These are phyloP conservation scores for Saccharomycopsis phalli DNA, from an alignment of 1,139 yeast genomes.

Conservation along the genomic window DNA sequence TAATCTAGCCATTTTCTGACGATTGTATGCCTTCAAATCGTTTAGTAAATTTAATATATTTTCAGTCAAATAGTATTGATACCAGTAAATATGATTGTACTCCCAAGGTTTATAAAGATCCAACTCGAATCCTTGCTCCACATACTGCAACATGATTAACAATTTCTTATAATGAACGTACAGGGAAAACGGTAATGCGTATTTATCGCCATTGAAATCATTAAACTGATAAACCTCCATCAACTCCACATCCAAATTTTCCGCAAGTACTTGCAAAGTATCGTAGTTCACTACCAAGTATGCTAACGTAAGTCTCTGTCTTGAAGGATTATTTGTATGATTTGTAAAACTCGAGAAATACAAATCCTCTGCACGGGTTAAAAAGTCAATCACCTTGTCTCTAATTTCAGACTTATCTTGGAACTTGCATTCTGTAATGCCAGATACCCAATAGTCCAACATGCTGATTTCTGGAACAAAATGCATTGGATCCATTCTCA, in stretches of 20 bases:
- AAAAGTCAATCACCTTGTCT: slow-evolving; percentile 22
- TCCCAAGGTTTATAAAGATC: slow-evolving; percentile 73
- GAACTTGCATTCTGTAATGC: slow-evolving; percentile 1
- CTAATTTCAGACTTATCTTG: slow-evolving; percentile 13
- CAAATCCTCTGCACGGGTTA: slow-evolving; percentile 37
- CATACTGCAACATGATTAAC: slow-evolving; percentile 61
- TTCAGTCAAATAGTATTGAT: slow-evolving; percentile 44
- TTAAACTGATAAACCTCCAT: slow-evolving; percentile 13
- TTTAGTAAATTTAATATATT: slow-evolving; percentile 40
- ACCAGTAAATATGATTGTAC: slow-evolving; percentile 59
- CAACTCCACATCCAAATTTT: slow-evolving; percentile 34
- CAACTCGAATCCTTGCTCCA: slow-evolving; percentile 66
- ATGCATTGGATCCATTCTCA: no score
- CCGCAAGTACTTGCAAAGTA: slow-evolving; percentile 63
- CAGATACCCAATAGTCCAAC: slow-evolving; percentile 2
- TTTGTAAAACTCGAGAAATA: slow-evolving; percentile 48
- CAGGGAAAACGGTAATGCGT: slow-evolving; percentile 52
- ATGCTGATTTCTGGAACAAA: neutral
- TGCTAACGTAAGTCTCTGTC: slow-evolving; percentile 69
- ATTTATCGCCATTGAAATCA: slow-evolving; percentile 21
- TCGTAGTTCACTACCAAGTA: slow-evolving; percentile 61
- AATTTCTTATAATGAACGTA: slow-evolving; percentile 63
- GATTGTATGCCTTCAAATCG: slow-evolving; percentile 39
- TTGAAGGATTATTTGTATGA: slow-evolving; percentile 65
- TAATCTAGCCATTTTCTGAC: slow-evolving; percentile 31